These are phyloP conservation scores for Penicillium paradoxum DNA, from an alignment of 495 filamentous ascomycete genomes.

Conservation along the genomic window DNA sequence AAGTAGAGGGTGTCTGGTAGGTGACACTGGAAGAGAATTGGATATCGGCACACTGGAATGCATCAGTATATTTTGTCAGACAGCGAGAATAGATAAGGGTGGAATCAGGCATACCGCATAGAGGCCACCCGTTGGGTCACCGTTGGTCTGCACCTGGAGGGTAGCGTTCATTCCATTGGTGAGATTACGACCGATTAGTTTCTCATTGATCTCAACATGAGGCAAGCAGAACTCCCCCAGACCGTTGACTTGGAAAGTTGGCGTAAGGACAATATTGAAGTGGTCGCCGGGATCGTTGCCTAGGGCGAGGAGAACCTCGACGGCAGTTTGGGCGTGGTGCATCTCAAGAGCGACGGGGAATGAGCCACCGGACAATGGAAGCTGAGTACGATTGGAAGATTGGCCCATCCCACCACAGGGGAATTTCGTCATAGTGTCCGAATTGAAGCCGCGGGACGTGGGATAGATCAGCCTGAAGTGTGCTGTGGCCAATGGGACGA, in stretches of 20 bases:
- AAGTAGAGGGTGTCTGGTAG: slow-evolving; percentile 33
- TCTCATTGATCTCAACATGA: slow-evolving; percentile 35
- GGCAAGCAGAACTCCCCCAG: slow-evolving; percentile 54
- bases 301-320: slow-evolving; percentile 53
- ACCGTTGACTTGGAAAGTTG: slow-evolving; percentile 47
- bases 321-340: slow-evolving; percentile 49
- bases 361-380: slow-evolving; percentile 43
- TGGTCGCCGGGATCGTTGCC: slow-evolving; percentile 47
- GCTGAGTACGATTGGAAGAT: slow-evolving; percentile 45
- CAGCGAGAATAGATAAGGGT: not conserved
- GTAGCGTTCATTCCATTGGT: slow-evolving; percentile 57
- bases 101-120: slow-evolving; percentile 48
- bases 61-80: not conserved
- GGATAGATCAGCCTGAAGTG: slow-evolving; percentile 61
- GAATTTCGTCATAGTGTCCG: slow-evolving; percentile 43
- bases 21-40: slow-evolving; percentile 41
- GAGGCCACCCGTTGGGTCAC: slow-evolving; percentile 48
- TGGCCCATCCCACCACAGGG: slow-evolving; percentile 56
- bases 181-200: slow-evolving; percentile 27
- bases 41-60: slow-evolving; percentile 55
- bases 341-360: slow-evolving; percentile 51
- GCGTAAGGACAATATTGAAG: slow-evolving; percentile 52
- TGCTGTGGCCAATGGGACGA: slow-evolving; percentile 44
- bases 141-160: slow-evolving; percentile 55
- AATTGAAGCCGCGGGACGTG: slow-evolving; percentile 48